Base-by-base conservation (phyloP, 805 yeast species). In the Zygosaccharomyces gambellarensis region DNA sequence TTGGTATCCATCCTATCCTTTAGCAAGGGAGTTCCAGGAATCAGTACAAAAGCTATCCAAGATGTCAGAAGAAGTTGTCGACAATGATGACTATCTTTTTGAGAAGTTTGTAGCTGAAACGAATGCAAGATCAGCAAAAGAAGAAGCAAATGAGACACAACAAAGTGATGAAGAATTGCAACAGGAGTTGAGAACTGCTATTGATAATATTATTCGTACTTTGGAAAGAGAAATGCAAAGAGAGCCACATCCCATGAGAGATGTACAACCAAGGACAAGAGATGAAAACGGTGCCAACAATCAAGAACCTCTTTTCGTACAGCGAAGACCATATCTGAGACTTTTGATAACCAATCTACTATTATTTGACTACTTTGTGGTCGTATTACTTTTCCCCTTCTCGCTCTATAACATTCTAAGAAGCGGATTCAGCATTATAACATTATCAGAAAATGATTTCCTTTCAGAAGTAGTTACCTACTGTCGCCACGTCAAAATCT, bases 371-470 rank as follows among this genome's bases (percentile, higher is more conserved):
- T 61, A 64, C 41, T 49, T 61, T 12, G 48, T 67, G 9, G 54
- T 64, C 46, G 47, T 61, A 8, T 22, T 67, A 9, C 53, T 65
- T 14, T 58, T 67, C 53, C 71, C 71, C 28, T 59, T 67, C 47
- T 60, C 69, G 11, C 45, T 62, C 3, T 67, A 65, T 56, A 67
- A 62, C 46, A 47, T 65, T 3, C 40, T 67, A 19, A 59, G 59
- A 30, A 54, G 62, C 29, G 60, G 65, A 9, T 61, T 65, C 32
- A 57, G 59, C 41, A 53, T 59, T 10, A 60, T 68, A 39, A 65
- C 71, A 6, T 58, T 61, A 28, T 54, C 63, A 1, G 60, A 65
- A 14, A 49, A 53, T 12, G 70, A 67, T 47, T 58, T 65, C 22
- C 43, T 63, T 3, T 40, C 51, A 2, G 68, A 65, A 30, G 54